phyloP scores from a whole-genome alignment of 2,329 filamentous ascomycete genomes.

The Colletotrichum aenigma region DNA sequence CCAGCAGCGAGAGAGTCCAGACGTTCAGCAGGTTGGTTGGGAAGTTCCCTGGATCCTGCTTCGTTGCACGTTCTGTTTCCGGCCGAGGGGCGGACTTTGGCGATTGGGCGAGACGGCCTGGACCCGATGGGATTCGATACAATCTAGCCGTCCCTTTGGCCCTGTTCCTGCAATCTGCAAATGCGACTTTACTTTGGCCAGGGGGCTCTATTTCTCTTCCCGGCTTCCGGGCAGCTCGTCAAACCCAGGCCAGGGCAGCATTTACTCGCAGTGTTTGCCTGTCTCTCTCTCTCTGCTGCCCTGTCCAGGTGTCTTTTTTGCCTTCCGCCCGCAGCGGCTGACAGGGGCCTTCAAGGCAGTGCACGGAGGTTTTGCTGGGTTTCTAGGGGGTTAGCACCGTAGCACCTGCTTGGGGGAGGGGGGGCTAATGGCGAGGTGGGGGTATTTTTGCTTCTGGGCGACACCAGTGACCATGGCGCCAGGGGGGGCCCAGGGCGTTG shows the following conservation, averaged over 20 bases:
- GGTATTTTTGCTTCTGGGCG: neutral
- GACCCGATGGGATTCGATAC: neutral
- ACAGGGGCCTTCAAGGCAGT: neutral
- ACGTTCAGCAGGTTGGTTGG: neutral
- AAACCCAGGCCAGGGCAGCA: neutral
- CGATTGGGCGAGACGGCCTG: neutral
- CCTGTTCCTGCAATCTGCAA: neutral
- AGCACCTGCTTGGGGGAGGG: neutral
- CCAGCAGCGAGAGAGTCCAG: neutral
- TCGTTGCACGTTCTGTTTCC: constrained; percentile 1
- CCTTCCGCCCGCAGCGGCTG: neutral
- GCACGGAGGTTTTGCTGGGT: neutral
- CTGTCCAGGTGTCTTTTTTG: neutral
- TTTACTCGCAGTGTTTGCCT: neutral
- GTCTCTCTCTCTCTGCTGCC: neutral
- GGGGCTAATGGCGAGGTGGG: neutral
- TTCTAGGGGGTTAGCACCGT: neutral
- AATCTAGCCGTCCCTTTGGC: neutral
- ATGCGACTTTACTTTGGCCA: neutral
- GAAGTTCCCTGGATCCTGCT: neutral
- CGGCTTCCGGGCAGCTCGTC: neutral
- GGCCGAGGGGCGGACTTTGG: neutral
- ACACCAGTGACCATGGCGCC: neutral
- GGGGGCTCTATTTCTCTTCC: neutral
- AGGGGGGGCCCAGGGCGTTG: neutral